Evolutionary conservation across 164 flowering plant genomes (phyloP).

Genomic region (Liriodendron chinense): DNA sequence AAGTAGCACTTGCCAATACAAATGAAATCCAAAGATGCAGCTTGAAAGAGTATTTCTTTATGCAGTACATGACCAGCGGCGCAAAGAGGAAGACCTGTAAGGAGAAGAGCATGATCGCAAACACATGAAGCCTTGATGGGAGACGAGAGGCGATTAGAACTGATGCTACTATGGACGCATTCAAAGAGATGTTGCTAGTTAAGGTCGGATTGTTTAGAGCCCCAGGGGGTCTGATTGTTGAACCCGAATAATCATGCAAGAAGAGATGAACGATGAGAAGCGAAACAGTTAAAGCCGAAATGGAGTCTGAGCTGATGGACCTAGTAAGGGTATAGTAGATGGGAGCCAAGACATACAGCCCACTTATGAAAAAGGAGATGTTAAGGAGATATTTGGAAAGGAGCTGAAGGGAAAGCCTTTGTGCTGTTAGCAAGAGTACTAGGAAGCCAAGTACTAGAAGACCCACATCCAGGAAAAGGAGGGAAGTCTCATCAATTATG

Average conservation of each 20-base stretch:
- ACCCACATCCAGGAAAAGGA: slow-evolving; percentile 56
- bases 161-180: slow-evolving; percentile 90
- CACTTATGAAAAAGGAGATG: slow-evolving; percentile 68
- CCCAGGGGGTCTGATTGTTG: slow-evolving; percentile 71
- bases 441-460: slow-evolving; percentile 75
- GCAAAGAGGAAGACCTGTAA: slow-evolving; percentile 91
- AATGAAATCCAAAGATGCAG: slow-evolving; percentile 70
- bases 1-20: slow-evolving; percentile 49
- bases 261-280: slow-evolving; percentile 84
- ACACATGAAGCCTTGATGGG: slow-evolving; percentile 81
- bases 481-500: slow-evolving; percentile 50
- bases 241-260: slow-evolving; percentile 83
- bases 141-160: slow-evolving; percentile 91
- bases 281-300: slow-evolving; percentile 73
- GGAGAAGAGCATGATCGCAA: slow-evolving; percentile 84
- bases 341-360: slow-evolving; percentile 76
- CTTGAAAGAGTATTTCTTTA: slow-evolving; percentile 66
- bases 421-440: slow-evolving; percentile 62
- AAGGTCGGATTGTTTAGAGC: slow-evolving; percentile 67
- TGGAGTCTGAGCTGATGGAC: slow-evolving; percentile 92
- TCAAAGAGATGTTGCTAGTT: slow-evolving; percentile 77
- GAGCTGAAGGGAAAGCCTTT: slow-evolving; percentile 49
- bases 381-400: slow-evolving; percentile 60
- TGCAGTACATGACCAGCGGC: slow-evolving; percentile 71
- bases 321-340: slow-evolving; percentile 80